A percentile compares a stretch with the other conserved stretches of the same genome.
These are phyloP conservation scores for Trichomonas tenax DNA, from an alignment of 208 protist genomes.

Conservation along the genomic window DNA sequence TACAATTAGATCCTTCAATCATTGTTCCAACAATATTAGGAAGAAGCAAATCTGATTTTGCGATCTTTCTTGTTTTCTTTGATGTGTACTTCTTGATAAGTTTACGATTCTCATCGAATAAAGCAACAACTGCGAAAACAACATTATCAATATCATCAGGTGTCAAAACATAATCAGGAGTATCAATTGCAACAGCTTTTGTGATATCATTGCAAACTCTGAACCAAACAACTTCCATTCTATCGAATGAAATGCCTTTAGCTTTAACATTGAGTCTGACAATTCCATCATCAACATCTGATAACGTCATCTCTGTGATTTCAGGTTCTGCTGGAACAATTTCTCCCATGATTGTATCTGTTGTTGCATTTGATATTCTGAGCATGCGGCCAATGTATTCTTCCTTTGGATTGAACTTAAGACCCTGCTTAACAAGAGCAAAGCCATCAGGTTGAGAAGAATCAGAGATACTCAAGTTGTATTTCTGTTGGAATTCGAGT, in stretches of 20 bases:
- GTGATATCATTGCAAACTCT: neutral
- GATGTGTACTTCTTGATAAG: neutral
- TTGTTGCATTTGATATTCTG: neutral
- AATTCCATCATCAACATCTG: neutral
- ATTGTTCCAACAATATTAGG: constrained; percentile 4
- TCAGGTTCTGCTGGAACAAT: neutral
- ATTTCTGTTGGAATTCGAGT: neutral
- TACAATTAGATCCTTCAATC: neutral
- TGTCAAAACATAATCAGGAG: neutral
- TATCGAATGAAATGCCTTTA: neutral
- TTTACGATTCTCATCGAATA: neutral
- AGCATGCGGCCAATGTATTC: neutral
- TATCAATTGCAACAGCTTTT: neutral
- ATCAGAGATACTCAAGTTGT: neutral
- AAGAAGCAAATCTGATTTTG: no score
- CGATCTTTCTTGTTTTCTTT: neutral
- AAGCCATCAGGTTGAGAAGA: neutral
- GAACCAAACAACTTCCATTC: neutral
- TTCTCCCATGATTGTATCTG: neutral
- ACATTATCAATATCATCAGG: neutral
- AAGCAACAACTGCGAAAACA: neutral
- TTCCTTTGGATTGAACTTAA: neutral
- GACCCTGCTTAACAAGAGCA: neutral
- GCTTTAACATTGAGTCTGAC: neutral
- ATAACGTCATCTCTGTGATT: neutral